Evolutionary conservation across 306 rosid species (phyloP).

Genomic region (Inga leiocalycina): DNA sequence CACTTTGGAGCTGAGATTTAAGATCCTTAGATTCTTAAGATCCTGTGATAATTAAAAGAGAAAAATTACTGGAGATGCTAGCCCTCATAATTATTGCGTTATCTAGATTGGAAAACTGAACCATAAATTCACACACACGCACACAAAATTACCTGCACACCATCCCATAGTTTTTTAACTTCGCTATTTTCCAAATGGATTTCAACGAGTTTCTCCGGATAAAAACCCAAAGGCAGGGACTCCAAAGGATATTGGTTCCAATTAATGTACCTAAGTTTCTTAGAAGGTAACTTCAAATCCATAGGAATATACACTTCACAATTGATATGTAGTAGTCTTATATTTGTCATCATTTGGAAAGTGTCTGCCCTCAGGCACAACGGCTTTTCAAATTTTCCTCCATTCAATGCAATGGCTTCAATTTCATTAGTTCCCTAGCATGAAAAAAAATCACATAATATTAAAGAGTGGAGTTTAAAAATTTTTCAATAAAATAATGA

Average conservation of each 20-base stretch:
- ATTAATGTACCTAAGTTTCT: neutral
- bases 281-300: neutral
- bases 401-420: neutral
- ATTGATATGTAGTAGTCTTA: neutral
- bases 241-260: neutral
- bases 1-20: neutral
- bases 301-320: neutral
- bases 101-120: neutral
- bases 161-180: neutral
- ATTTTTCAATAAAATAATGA: neutral
- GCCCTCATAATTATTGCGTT: neutral
- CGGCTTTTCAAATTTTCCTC: neutral
- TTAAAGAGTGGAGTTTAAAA: neutral
- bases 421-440: neutral
- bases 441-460: neutral
- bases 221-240: neutral
- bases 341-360: neutral
- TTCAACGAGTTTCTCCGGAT: neutral
- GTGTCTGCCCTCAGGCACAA: neutral
- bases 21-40: neutral
- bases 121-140: neutral
- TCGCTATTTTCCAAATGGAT: neutral
- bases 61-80: neutral
- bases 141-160: neutral
- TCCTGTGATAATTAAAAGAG: neutral